Evolutionary conservation across 2,329 filamentous ascomycete genomes (phyloP).

Genomic region (Aspergillus persii): DNA sequence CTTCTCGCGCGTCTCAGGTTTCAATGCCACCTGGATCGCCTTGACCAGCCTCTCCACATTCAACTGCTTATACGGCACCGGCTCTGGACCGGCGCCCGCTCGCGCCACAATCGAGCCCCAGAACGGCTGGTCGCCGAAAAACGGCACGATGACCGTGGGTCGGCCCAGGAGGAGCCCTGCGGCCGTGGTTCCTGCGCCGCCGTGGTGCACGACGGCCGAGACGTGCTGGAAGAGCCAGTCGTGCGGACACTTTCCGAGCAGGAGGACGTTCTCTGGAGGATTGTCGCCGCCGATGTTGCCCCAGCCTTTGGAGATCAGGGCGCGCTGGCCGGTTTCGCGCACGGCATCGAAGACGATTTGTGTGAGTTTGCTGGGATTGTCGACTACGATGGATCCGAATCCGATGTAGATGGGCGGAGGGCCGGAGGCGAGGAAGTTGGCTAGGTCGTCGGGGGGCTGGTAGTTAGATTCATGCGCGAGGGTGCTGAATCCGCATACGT

Average conservation of each 20-base stretch:
- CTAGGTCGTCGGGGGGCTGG: conserved; percentile 63
- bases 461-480: conserved; percentile 66
- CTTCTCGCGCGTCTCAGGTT: conserved; percentile 58
- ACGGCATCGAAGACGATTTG: conserved; percentile 70
- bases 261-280: conserved; percentile 73
- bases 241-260: conserved; percentile 82
- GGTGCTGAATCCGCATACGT: conserved; percentile 75
- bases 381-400: conserved; percentile 79
- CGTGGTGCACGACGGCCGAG: conserved; percentile 80
- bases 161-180: conserved; percentile 78
- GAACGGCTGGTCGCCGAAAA: conserved; percentile 83
- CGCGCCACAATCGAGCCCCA: conserved; percentile 75
- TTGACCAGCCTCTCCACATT: conserved; percentile 64
- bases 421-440: conserved; percentile 64
- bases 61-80: conserved; percentile 67
- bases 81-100: conserved; percentile 69
- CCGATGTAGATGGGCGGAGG: conserved; percentile 77
- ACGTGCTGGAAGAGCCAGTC: conserved; percentile 86
- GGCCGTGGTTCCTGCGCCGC: conserved; percentile 82
- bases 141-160: conserved; percentile 80
- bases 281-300: conserved; percentile 75
- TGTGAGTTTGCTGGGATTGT: conserved; percentile 70
- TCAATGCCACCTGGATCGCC: conserved; percentile 61
- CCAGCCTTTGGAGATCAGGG: conserved; percentile 84
- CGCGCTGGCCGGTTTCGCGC: conserved; percentile 65